Conservation (phyloP, 768 basidiomycete genomes). For the Tulasnella sp. region DNA sequence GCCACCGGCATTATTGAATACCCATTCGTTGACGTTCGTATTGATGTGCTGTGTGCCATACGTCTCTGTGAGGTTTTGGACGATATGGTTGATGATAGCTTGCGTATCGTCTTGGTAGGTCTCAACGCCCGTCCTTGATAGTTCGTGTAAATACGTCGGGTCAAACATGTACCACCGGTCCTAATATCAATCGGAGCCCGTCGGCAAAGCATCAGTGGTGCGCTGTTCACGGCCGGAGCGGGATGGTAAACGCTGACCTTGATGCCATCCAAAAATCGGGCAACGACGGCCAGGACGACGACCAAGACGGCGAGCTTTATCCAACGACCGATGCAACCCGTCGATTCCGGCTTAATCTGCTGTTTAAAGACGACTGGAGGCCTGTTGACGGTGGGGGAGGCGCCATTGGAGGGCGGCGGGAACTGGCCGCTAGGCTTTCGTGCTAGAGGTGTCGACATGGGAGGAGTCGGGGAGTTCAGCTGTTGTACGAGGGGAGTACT, state of each 20-base stretch:
- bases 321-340: too few relatives aligned
- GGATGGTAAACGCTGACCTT: slow-evolving; percentile 20
- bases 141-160: slow-evolving; percentile 53
- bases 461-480: too few relatives aligned
- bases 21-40: slow-evolving; percentile 64
- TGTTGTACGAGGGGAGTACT: too few relatives aligned
- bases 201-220: not conserved
- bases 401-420: too few relatives aligned
- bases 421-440: too few relatives aligned
- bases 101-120: slow-evolving; percentile 49
- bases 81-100: slow-evolving; percentile 69
- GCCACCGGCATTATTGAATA: slow-evolving; percentile 94
- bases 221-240: not conserved
- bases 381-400: too few relatives aligned
- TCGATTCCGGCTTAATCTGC: too few relatives aligned
- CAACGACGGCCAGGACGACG: slow-evolving; percentile 18
- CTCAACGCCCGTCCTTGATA: slow-evolving; percentile 62
- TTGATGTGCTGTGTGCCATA: slow-evolving; percentile 51
- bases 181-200: slow-evolving; percentile 36
- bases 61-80: slow-evolving; percentile 60
- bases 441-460: too few relatives aligned
- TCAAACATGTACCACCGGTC: slow-evolving; percentile 81
- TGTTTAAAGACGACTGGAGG: too few relatives aligned
- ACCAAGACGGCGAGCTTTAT: not conserved
- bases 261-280: slow-evolving; percentile 22